phyloP scores from a whole-genome alignment of 179 eudicot species.

The Heliamphora pulchella region DNA sequence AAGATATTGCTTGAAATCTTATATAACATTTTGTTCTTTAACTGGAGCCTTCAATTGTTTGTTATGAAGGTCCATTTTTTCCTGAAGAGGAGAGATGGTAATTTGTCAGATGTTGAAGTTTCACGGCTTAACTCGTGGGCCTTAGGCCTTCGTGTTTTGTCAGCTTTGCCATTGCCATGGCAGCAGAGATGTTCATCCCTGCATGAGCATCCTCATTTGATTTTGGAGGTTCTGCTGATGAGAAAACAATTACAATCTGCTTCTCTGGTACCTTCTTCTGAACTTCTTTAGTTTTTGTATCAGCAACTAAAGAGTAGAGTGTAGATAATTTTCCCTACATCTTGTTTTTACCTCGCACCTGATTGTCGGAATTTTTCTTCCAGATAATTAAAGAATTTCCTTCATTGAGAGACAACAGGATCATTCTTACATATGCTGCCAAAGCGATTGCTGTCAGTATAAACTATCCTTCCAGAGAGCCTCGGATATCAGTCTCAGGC shows the following conservation, averaged over 20 bases:
- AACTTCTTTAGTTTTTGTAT: slow-evolving; percentile 3
- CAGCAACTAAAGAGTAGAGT: background rate
- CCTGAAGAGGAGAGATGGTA: slow-evolving; percentile 88
- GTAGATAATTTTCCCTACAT: background rate
- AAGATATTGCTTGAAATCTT: slow-evolving; percentile 1
- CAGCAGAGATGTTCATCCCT: slow-evolving; percentile 96
- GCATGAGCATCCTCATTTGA: slow-evolving; percentile 94
- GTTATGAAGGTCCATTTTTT: slow-evolving; percentile 82
- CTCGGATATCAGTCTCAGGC: slow-evolving; percentile 66
- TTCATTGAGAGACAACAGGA: slow-evolving; percentile 55
- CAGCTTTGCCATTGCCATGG: slow-evolving; percentile 95
- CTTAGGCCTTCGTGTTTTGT: slow-evolving; percentile 89
- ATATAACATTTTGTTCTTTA: background rate
- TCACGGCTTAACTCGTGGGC: slow-evolving; percentile 94
- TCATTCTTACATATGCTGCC: slow-evolving; percentile 71
- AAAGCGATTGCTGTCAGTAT: slow-evolving; percentile 81
- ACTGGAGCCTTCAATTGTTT: slow-evolving; percentile 6
- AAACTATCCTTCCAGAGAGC: slow-evolving; percentile 70
- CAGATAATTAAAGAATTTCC: slow-evolving; percentile 93
- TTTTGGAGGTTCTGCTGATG: slow-evolving; percentile 90
- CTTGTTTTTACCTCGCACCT: slow-evolving; percentile 1
- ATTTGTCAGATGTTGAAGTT: slow-evolving; percentile 76
- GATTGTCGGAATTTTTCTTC: slow-evolving; percentile 18
- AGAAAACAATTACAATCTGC: slow-evolving; percentile 95
- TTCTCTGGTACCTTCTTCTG: slow-evolving; percentile 54